Percentiles rank a stretch among this genome's conserved stretches.
These are phyloP conservation scores for Blastocystis sp. DNA, from an alignment of 352 stramenopile species.

Conservation along the genomic window DNA sequence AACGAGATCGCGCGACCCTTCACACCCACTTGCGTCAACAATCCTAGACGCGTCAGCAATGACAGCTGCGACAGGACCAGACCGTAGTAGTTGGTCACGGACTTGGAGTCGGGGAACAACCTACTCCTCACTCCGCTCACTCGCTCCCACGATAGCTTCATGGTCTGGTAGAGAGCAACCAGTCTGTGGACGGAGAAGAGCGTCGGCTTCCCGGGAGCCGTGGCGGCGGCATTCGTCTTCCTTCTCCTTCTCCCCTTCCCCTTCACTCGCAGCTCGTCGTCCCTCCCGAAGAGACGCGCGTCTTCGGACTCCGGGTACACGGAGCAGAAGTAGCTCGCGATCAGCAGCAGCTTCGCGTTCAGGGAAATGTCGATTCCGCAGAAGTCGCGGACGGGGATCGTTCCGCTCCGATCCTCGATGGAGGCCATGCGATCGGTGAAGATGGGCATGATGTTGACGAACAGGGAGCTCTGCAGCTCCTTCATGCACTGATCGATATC, in stretches of 20 bases:
- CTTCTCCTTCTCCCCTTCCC: constrained; percentile 42
- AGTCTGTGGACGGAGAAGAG: constrained; percentile 47
- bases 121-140: neutral
- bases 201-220: neutral
- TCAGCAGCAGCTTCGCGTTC: constrained; percentile 55
- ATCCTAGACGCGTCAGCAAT: constrained; percentile 17
- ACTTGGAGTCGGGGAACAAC: constrained; percentile 36
- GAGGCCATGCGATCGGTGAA: constrained; percentile 27
- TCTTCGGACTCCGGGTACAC: constrained; percentile 62
- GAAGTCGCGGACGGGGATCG: constrained; percentile 25
- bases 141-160: neutral
- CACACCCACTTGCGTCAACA: constrained; percentile 2
- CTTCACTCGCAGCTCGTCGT: constrained; percentile 18
- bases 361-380: constrained; percentile 59
- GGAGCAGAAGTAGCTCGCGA: constrained; percentile 54
- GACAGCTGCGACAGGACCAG: constrained; percentile 42
- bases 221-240: neutral
- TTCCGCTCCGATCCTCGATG: neutral
- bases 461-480: constrained; percentile 14
- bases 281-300: constrained; percentile 19
- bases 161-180: constrained; percentile 28
- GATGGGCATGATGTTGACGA: constrained; percentile 56
- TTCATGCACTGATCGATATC: constrained; percentile 39
- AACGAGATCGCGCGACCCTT: constrained; percentile 16
- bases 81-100: constrained; percentile 22